phyloP scores from a whole-genome alignment of 805 yeast genomes.

The Cyberlindnera japonica region DNA sequence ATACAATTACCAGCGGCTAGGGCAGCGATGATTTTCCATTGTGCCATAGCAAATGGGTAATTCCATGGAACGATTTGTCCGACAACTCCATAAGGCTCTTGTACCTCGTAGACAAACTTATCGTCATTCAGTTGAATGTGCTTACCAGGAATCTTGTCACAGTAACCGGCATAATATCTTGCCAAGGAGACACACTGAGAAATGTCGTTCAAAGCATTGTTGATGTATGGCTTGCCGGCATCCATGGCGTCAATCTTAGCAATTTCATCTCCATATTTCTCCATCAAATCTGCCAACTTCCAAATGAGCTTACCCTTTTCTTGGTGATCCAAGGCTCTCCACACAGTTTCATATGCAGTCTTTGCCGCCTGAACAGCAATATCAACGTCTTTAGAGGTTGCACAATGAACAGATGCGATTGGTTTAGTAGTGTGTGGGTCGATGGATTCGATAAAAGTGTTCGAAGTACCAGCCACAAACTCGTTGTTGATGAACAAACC shows the following conservation, averaged over 20 bases:
- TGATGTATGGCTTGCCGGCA: conserved; percentile 68
- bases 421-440: conserved; percentile 61
- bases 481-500: conserved; percentile 90
- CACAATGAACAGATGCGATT: conserved; percentile 38
- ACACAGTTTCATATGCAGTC: conserved; percentile 55
- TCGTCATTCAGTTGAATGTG: conserved; percentile 61
- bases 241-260: conserved; percentile 71
- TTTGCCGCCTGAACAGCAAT: conserved; percentile 42
- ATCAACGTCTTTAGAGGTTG: conserved; percentile 21
- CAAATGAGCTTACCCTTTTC: conserved; percentile 48
- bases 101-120: conserved; percentile 61
- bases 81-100: conserved; percentile 76
- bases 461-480: conserved; percentile 62
- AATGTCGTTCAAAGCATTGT: conserved; percentile 68
- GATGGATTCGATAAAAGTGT: conserved; percentile 47
- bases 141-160: conserved; percentile 65
- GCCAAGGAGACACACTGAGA: conserved; percentile 58
- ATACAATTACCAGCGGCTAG: conserved; percentile 72
- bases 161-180: conserved; percentile 70
- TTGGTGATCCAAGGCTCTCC: conserved; percentile 63
- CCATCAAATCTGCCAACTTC: conserved; percentile 67
- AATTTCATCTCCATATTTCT: conserved; percentile 56
- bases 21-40: conserved; percentile 79
- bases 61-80: conserved; percentile 86
- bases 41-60: conserved; percentile 75